Evolutionary conservation across 768 basidiomycete species (phyloP).

Genomic region (Asterophora parasitica): DNA sequence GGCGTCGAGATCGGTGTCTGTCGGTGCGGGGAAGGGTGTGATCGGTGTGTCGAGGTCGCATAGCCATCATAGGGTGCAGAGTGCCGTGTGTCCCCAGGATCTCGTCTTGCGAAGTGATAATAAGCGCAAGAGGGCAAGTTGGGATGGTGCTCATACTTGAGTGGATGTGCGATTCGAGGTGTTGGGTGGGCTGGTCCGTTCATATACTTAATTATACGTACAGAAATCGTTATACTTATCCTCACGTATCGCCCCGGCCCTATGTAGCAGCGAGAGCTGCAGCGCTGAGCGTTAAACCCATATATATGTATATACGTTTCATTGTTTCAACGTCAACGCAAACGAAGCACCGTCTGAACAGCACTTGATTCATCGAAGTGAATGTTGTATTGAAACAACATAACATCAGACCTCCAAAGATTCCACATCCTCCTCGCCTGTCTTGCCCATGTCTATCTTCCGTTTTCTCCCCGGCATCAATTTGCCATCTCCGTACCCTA

Average conservation of each 20-base stretch:
- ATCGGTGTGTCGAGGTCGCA: slow-evolving; percentile 6
- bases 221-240: no score
- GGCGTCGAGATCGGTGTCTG: not conserved
- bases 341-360: no score
- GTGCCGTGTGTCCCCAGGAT: slow-evolving; percentile 39
- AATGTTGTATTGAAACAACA: no score
- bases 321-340: no score
- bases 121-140: slow-evolving; percentile 42
- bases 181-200: no score
- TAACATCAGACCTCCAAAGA: slow-evolving; percentile 25
- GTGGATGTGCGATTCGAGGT: not conserved
- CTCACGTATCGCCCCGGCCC: no score
- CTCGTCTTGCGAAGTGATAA: slow-evolving; percentile 27
- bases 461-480: slow-evolving; percentile 71
- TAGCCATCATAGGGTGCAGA: slow-evolving; percentile 42
- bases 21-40: slow-evolving; percentile 1
- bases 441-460: slow-evolving; percentile 56
- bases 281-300: no score
- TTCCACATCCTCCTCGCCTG: slow-evolving; percentile 31
- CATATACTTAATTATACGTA: no score
- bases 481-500: slow-evolving; percentile 67
- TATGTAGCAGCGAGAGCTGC: no score
- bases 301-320: no score
- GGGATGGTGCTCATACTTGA: slow-evolving; percentile 32
- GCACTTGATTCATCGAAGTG: no score